Base-by-base conservation (phyloP, 225 moss, liverwort and hornwort genomes). In the Antitrichia curtipendula region DNA sequence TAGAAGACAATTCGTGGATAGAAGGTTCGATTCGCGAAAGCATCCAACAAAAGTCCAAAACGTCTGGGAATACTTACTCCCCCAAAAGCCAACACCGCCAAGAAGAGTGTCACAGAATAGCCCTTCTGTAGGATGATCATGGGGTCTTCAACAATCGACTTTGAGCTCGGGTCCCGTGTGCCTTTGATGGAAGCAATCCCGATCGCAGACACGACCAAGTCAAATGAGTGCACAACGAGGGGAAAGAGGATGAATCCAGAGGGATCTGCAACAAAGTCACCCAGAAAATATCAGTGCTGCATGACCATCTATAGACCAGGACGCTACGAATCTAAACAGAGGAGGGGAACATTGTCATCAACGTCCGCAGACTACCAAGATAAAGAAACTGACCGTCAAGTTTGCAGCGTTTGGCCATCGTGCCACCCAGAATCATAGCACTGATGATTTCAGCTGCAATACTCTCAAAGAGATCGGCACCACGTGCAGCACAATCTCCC, bases 171-270 rank as follows among this genome's bases (percentile, higher is more conserved):
- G 87, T 96, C 98, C 60, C 98, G 94, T 75, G 97, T 97, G 89
- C 96, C 94, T 86, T 96, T 99, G 45, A 99, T 93, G 81, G 98
- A 99, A 64, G 95, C 91, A 78, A 99, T 99, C 81, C 98, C 98
- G 86, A 95, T 86, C 60, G 96, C 98, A 86, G 97, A 99, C 73
- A 99, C 98, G 70, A 99, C 93, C 89, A 99, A 90, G 87, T 99
- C 98, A 57, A 99, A 97, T 21, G 98, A 97, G 90, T 99, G 98
- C n/a, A 99, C 93, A 85, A 99, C 98, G 32, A 99, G 92, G 65
- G 98, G 98, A 87, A 99, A 99, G 76, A 99, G 94, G 86, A 99
- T 97, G 93, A 99, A 99, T 66, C 98, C 97, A 71, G 98, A 98
- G 36, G 98, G 90, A 96, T 98, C 98, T 98, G 94, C 89, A 89